Base-by-base conservation (phyloP, 73 alveolate species). In the Paramecium caudatum region DNA sequence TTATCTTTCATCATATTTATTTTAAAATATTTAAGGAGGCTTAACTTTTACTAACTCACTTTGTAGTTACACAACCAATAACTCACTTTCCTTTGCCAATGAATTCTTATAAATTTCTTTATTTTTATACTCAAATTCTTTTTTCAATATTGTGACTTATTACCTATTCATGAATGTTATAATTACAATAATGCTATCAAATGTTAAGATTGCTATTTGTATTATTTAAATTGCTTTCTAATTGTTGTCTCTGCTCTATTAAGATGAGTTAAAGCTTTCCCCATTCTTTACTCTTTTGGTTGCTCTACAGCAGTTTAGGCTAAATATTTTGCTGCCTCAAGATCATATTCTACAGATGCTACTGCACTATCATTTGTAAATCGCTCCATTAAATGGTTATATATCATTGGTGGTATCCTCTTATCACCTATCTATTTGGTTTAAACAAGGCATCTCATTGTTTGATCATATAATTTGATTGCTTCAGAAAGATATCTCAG, bases 201-300 rank as follows among this genome's bases (percentile, higher is more conserved):
- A n/a, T n/a, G n/a, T n/a, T n/a, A n/a, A 55, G 23, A 27, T 27
- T 55, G 23, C 6, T 9, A 7, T 55, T 55, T 55, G 30, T 27
- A 55, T 25, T 55, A 27, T 23, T 55, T 55, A 21, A 55, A 55
- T 4, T 27, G 80, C 13, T 55, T 43, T 0, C 13, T 0, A 1
- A 55, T 55, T 3, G 80, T 10, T 55, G 23, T 10, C 30, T 55
- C 80, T 27, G 80, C 80, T 43, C 30, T 55, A 23, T 9, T 55
- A 13, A 55, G 30, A 55, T 55, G 30, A 10, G 46, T 23, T 55
- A 55, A 10, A 3, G 80, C 80, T 55, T 55, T 55, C 13, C 80
- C 80, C 80, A 55, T 55, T 55, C 80, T 55, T 55, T 55, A 4
- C 30, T 55, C 80, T 55, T 27, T 23, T 55, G 80, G 80, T 27